Evolutionary conservation across 257 asterid genomes (phyloP).

Genomic region (Ligustrum vulgare): DNA sequence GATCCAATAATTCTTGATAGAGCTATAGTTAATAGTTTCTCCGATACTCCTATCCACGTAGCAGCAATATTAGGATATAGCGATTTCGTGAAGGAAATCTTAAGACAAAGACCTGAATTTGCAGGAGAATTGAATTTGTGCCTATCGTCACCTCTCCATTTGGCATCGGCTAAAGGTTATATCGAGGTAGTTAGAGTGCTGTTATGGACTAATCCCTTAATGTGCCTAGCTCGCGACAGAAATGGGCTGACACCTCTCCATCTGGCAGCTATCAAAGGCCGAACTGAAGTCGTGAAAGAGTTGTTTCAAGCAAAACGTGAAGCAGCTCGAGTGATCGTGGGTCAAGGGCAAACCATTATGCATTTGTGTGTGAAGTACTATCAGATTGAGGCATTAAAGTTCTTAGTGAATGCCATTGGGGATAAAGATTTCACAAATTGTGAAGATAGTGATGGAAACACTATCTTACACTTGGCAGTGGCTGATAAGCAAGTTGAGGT

Average conservation of each 20-base stretch:
- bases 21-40: not conserved
- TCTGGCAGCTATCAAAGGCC: not conserved
- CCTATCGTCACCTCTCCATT: conserved; percentile 38
- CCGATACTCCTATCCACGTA: conserved; percentile 25
- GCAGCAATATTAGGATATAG: conserved; percentile 16
- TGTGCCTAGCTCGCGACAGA: conserved; percentile 25
- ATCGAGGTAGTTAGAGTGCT: conserved; percentile 25
- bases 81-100: conserved; percentile 12
- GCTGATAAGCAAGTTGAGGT: not conserved
- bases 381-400: not conserved
- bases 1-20: conserved; percentile 39
- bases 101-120: not conserved
- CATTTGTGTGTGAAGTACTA: not conserved
- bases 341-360: not conserved
- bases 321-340: not conserved
- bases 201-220: not conserved
- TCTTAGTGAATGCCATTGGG: not conserved
- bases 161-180: conserved; percentile 36
- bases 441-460: not conserved
- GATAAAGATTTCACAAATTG: not conserved
- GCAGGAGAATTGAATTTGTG: conserved; percentile 23
- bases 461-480: not conserved
- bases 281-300: not conserved
- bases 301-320: not conserved
- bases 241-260: not conserved